Evolutionary conservation across 129 eudicot genomes (phyloP).

Genomic region (Flaveria ramosissima): DNA sequence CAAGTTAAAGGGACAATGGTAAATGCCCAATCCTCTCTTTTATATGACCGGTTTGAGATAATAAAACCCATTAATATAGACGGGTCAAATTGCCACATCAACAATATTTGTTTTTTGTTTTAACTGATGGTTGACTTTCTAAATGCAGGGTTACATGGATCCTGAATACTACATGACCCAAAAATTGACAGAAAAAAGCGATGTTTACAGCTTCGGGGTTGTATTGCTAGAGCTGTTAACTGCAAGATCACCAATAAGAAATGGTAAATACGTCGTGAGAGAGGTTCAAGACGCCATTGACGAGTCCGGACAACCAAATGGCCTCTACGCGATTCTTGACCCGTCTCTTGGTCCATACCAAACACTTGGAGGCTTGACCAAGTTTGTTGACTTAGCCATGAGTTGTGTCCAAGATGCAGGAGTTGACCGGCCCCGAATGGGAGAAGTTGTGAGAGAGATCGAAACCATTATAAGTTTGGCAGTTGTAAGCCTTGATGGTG

Average conservation of each 20-base stretch:
- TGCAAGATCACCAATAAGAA: slow-evolving; percentile 64
- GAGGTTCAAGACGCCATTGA: slow-evolving; percentile 44
- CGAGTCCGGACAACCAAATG: slow-evolving; percentile 30
- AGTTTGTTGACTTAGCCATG: slow-evolving; percentile 68
- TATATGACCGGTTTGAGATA: background rate
- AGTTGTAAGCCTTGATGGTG: slow-evolving; percentile 26
- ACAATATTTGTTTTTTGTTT: background rate
- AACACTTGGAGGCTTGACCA: slow-evolving; percentile 51
- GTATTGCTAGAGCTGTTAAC: slow-evolving; percentile 72
- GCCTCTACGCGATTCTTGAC: slow-evolving; percentile 49
- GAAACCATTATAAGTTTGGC: slow-evolving; percentile 61
- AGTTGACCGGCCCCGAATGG: slow-evolving; percentile 70
- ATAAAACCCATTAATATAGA: background rate
- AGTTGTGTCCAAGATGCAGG: slow-evolving; percentile 60
- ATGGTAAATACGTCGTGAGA: slow-evolving; percentile 66
- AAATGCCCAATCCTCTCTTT: slow-evolving; percentile 13
- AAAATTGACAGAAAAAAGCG: slow-evolving; percentile 79
- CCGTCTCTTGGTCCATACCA: slow-evolving; percentile 47
- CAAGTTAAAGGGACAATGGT: slow-evolving; percentile 94
- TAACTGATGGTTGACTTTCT: background rate
- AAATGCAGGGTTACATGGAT: slow-evolving; percentile 88
- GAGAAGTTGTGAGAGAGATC: slow-evolving; percentile 80
- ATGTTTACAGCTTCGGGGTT: slow-evolving; percentile 86
- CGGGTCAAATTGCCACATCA: background rate
- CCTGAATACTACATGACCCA: slow-evolving; percentile 87